These are phyloP conservation scores for Takashimella koratensis DNA, from an alignment of 1,284 basidiomycete species.

Conservation along the genomic window DNA sequence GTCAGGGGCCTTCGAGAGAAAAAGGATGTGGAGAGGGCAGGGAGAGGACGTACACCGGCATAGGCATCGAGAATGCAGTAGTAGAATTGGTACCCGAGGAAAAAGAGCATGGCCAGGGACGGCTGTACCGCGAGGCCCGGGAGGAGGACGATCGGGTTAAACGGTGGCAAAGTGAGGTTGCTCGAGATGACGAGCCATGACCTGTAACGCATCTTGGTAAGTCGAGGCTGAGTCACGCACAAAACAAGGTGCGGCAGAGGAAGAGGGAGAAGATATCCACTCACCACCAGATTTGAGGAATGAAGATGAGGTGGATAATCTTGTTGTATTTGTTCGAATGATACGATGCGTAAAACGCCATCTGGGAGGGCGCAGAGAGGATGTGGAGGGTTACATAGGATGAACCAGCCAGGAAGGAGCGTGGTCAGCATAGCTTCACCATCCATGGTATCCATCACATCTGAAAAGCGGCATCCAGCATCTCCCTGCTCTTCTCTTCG, in stretches of 20 bases:
- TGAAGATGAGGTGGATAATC: conserved; percentile 73
- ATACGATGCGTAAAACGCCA: conserved; percentile 84
- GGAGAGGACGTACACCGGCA: conserved; percentile 68
- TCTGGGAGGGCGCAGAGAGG: conserved; percentile 49
- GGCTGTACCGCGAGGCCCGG: conserved; percentile 66
- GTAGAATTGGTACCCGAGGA: conserved; percentile 62
- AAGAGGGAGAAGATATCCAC: too few species aligned
- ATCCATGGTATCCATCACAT: too few species aligned
- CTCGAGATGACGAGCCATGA: conserved; percentile 55
- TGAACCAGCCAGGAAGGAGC: too few species aligned
- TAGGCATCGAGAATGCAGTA: conserved; percentile 72
- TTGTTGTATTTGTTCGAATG: conserved; percentile 76
- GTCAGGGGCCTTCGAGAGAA: neutral
- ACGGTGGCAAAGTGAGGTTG: conserved; percentile 57
- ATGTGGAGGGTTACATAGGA: neutral
- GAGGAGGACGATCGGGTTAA: conserved; percentile 56
- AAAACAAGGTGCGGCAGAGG: too few species aligned
- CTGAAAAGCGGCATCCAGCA: too few species aligned
- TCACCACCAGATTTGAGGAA: conserved; percentile 76
- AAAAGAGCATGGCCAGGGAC: conserved; percentile 60
- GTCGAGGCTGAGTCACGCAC: too few species aligned
- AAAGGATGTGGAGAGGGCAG: neutral
- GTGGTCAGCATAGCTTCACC: too few species aligned
- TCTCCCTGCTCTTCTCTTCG: too few species aligned
- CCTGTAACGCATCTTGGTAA: too few species aligned